phyloP scores from a whole-genome alignment of 225 moss, liverwort and hornwort species.

The Marchantia paleacea region DNA sequence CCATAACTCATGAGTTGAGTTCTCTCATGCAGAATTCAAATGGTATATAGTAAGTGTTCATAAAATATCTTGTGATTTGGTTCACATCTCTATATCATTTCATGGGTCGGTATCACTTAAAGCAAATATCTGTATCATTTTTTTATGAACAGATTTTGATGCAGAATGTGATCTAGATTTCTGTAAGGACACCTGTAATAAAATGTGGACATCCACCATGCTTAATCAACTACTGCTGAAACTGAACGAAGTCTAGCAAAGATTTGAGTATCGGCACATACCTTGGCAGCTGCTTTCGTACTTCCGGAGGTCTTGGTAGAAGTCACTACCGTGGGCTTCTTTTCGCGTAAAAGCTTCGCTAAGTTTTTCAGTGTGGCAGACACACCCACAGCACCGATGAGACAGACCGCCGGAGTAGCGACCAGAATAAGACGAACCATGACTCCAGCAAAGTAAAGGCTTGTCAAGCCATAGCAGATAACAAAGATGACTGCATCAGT shows the following conservation, averaged over 20 bases:
- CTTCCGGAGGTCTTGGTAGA: conserved; percentile 66
- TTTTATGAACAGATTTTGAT: too few species aligned
- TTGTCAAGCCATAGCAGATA: conserved; percentile 91
- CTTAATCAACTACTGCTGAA: too few species aligned
- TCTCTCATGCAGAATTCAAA: too few species aligned
- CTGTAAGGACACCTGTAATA: too few species aligned
- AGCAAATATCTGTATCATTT: too few species aligned
- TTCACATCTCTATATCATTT: too few species aligned
- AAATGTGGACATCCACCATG: too few species aligned
- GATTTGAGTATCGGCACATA: conserved; percentile 14
- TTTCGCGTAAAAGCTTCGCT: conserved; percentile 59
- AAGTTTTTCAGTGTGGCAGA: conserved; percentile 86
- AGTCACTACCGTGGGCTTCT: conserved; percentile 46
- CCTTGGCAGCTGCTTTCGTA: conserved; percentile 90
- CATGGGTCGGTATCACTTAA: too few species aligned
- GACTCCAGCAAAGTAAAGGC: conserved; percentile 95
- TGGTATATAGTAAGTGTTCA: too few species aligned
- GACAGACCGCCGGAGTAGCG: conserved; percentile 93
- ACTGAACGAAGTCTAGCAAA: background rate
- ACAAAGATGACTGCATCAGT: conserved; percentile 86
- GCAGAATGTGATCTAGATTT: too few species aligned
- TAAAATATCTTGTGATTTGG: too few species aligned
- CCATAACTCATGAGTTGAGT: too few species aligned
- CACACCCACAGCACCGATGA: conserved; percentile 83
- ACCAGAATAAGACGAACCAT: conserved; percentile 99